A percentile compares a stretch with the other conserved stretches of the same genome.
Conservation (phyloP, 176 grass and related monocot species). For the Pontederia crassipes region DNA sequence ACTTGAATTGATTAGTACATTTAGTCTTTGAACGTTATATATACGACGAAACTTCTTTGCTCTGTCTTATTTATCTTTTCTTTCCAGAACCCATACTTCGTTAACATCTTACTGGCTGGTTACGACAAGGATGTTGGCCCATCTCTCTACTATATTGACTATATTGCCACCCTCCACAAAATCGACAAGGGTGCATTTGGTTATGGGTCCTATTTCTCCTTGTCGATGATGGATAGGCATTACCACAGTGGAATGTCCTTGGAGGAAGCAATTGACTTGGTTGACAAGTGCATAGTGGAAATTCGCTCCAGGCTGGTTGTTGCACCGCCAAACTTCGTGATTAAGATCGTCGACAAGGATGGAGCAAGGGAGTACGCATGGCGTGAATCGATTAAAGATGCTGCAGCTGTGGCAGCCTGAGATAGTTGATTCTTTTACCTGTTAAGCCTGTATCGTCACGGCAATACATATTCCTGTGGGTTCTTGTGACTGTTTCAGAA, state of each 20-base stretch:
- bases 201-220: constrained; percentile 61
- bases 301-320: constrained; percentile 67
- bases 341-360: constrained; percentile 45
- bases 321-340: constrained; percentile 77
- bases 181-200: constrained; percentile 91
- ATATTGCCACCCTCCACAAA: constrained; percentile 84
- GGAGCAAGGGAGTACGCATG: constrained; percentile 36
- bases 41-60: neutral
- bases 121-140: constrained; percentile 66
- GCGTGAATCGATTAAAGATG: constrained; percentile 48
- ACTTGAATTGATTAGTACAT: too few relatives aligned
- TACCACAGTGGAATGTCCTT: constrained; percentile 66
- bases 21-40: too few relatives aligned
- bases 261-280: constrained; percentile 62
- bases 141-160: constrained; percentile 93
- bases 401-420: neutral
- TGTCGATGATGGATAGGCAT: constrained; percentile 75
- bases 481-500: too few relatives aligned
- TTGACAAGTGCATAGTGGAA: constrained; percentile 80
- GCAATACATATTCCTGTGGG: too few relatives aligned
- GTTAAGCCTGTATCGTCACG: too few relatives aligned
- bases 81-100: constrained; percentile 67
- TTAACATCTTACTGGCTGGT: constrained; percentile 76
- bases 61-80: constrained; percentile 3
- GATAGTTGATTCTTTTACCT: neutral